phyloP scores from a whole-genome alignment of 345 rosid genomes.

The Syzygium jambos region DNA sequence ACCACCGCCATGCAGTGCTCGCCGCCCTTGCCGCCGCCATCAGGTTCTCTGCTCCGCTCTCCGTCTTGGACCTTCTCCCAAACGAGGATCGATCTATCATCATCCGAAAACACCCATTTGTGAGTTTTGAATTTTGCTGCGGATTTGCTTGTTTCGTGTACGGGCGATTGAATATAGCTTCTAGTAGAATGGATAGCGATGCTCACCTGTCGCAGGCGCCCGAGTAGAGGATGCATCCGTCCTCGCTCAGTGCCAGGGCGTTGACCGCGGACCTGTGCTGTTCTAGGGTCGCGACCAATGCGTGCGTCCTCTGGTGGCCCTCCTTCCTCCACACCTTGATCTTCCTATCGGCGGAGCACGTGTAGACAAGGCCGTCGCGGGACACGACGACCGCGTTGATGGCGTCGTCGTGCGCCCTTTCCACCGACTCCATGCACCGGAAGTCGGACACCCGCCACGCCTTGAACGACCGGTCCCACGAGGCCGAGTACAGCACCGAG shows the following conservation, averaged over 20 bases:
- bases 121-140: neutral
- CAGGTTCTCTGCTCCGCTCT: neutral
- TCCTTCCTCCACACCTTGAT: constrained; percentile 52
- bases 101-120: neutral
- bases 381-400: constrained; percentile 49
- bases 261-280: constrained; percentile 64
- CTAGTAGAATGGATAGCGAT: neutral
- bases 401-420: constrained; percentile 65
- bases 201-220: constrained; percentile 57
- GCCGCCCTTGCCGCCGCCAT: neutral
- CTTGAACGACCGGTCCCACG: constrained; percentile 76
- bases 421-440: constrained; percentile 54
- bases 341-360: constrained; percentile 69
- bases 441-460: constrained; percentile 57
- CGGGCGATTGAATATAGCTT: neutral
- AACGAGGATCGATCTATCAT: constrained; percentile 64
- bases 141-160: neutral
- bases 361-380: constrained; percentile 46
- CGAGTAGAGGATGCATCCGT: constrained; percentile 56
- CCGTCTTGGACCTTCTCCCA: constrained; percentile 38
- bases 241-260: constrained; percentile 51
- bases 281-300: constrained; percentile 32
- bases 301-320: constrained; percentile 22
- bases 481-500: constrained; percentile 57
- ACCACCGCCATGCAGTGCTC: constrained; percentile 26